phyloP scores from a whole-genome alignment of 2,329 filamentous ascomycete species.

The Teratosphaeria gauchensis region DNA sequence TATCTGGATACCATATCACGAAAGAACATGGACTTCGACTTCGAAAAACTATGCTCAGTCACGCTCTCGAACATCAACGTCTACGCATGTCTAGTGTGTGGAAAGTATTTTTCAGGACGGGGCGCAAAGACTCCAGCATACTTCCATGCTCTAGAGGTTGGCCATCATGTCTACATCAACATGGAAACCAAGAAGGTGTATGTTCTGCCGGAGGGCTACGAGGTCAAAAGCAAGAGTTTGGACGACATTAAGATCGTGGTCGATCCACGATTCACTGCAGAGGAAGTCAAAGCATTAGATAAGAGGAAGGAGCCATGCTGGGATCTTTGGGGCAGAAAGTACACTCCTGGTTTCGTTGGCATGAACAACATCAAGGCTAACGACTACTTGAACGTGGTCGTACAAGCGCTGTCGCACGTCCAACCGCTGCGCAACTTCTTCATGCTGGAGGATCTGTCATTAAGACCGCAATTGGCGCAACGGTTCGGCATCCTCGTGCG shows the following conservation, averaged over 20 bases:
- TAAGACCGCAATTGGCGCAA: conserved; percentile 70
- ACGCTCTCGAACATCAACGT: conserved; percentile 97
- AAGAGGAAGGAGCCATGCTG: conserved; percentile 51
- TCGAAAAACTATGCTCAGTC: conserved; percentile 95
- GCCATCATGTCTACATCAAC: conserved; percentile 97
- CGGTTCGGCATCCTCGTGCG: conserved; percentile 82
- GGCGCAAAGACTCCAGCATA: conserved; percentile 94
- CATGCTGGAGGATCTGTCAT: conserved; percentile 71
- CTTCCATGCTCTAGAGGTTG: conserved; percentile 90
- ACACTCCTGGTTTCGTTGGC: conserved; percentile 88
- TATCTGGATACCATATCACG: conserved; percentile 97
- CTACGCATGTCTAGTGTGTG: conserved; percentile 93
- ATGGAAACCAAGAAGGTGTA: conserved; percentile 88
- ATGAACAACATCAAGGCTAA: conserved; percentile 99
- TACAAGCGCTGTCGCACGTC: conserved; percentile 86
- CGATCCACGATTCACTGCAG: conserved; percentile 73
- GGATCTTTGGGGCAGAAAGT: conserved; percentile 74
- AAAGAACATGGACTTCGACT: conserved; percentile 90
- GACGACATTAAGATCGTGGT: conserved; percentile 98
- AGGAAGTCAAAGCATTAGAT: conserved; percentile 74
- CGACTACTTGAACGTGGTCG: conserved; percentile 93
- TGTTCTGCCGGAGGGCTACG: conserved; percentile 90
- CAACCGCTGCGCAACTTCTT: conserved; percentile 83
- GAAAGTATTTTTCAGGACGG: conserved; percentile 93
- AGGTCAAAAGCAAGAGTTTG: conserved; percentile 85